Percentiles rank a stretch among this genome's conserved stretches.
Evolutionary conservation across 1,284 basidiomycete genomes (phyloP).

Genomic region (Cystobasidiaceae sp.): DNA sequence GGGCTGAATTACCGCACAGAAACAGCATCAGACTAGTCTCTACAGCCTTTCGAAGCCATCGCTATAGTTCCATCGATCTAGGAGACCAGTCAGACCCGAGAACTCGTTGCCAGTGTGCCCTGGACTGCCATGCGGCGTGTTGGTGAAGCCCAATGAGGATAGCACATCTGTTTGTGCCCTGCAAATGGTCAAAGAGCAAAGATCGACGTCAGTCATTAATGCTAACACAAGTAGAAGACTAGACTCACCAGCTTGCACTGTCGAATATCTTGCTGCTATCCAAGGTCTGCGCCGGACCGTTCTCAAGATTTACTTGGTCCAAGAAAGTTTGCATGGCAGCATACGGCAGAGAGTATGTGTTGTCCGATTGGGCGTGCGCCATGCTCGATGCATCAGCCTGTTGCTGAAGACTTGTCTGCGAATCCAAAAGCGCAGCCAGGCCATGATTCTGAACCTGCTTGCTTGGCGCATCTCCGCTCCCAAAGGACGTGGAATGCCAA

Average conservation of each 20-base stretch:
- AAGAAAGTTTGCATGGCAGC: constrained; percentile 18
- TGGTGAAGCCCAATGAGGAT: constrained; percentile 11
- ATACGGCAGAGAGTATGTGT: neutral
- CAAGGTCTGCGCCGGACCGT: constrained; percentile 9
- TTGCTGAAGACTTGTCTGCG: neutral
- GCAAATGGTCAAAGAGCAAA: neutral
- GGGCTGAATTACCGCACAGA: too few species aligned
- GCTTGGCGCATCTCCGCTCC: too few species aligned
- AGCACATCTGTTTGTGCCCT: constrained; percentile 27
- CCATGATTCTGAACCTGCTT: too few species aligned
- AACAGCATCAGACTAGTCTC: too few species aligned
- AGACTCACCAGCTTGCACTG: constrained; percentile 16
- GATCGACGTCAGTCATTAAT: neutral
- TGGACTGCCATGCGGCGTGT: constrained; percentile 8
- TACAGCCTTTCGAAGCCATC: too few species aligned
- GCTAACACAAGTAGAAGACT: too few species aligned
- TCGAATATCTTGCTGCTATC: constrained; percentile 23
- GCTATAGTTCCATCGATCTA: constrained; percentile 24
- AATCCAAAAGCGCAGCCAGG: neutral
- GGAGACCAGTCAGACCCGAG: constrained; percentile 9
- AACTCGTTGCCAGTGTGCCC: constrained; percentile 8
- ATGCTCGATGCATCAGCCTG: neutral
- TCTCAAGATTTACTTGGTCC: constrained; percentile 6
- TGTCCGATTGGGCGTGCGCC: constrained; percentile 2
- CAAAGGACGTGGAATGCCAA: too few species aligned